These are phyloP conservation scores for Jatropha podagrica DNA, from an alignment of 441 rosid species.

Conservation along the genomic window DNA sequence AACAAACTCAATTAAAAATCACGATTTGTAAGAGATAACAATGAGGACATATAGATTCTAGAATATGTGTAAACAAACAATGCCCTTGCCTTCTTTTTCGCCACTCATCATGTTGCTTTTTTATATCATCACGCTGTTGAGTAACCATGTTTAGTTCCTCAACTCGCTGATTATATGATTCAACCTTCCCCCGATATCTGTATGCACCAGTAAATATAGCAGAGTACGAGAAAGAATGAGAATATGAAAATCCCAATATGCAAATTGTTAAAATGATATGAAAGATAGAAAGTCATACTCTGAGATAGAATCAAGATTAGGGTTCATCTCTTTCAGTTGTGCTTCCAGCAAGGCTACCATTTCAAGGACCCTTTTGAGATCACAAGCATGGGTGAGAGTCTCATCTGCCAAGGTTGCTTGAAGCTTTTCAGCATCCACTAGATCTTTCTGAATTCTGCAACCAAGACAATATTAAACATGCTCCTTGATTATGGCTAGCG, in stretches of 20 bases:
- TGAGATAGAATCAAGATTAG: constrained; percentile 93
- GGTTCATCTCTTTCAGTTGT: constrained; percentile 89
- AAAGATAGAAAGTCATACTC: constrained; percentile 53
- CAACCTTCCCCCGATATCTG: constrained; percentile 80
- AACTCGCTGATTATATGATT: constrained; percentile 73
- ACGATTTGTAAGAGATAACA: constrained; percentile 7
- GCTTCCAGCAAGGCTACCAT: constrained; percentile 77
- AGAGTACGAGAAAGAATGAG: constrained; percentile 10
- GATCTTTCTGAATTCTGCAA: constrained; percentile 89
- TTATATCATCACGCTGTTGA: constrained; percentile 80
- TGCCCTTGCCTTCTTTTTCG: constrained; percentile 72
- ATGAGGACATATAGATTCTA: background rate
- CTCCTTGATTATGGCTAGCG: constrained; percentile 10
- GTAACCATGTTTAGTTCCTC: constrained; percentile 77
- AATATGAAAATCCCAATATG: background rate
- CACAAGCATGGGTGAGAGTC: constrained; percentile 55
- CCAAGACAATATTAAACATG: constrained; percentile 28
- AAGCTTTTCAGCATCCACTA: constrained; percentile 86
- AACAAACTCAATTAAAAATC: constrained; percentile 23
- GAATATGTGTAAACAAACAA: background rate
- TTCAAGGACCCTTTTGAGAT: constrained; percentile 75
- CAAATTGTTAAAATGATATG: background rate
- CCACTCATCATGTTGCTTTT: constrained; percentile 84
- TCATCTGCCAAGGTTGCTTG: constrained; percentile 66
- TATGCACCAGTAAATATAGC: constrained; percentile 23